phyloP scores from a whole-genome alignment of 2,329 filamentous ascomycete species.

The Didymella keratinophila region DNA sequence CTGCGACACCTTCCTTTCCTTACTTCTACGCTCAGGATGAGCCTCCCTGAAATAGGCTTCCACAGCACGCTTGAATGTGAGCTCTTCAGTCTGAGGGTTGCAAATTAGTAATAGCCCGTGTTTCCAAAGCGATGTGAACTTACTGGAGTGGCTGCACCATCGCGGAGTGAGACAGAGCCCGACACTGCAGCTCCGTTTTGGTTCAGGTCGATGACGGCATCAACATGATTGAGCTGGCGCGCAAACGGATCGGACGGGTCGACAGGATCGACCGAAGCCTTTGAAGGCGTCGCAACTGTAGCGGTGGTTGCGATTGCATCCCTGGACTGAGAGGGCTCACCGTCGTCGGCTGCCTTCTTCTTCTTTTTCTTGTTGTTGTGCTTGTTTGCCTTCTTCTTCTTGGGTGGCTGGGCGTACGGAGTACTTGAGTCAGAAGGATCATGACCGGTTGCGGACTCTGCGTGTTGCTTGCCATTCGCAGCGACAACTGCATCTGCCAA shows the following conservation, averaged over 20 bases:
- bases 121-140: background rate
- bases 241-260: conserved; percentile 10
- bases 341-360: conserved; percentile 2
- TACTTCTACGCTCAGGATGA: background rate
- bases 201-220: conserved; percentile 5
- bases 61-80: conserved; percentile 14
- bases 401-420: background rate
- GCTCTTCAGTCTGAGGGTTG: conserved; percentile 1
- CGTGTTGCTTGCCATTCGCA: background rate
- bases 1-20: conserved; percentile 5
- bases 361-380: conserved; percentile 14
- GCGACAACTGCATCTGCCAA: background rate
- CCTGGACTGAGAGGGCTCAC: background rate
- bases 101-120: background rate
- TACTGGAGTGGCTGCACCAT: background rate
- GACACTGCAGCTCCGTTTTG: background rate
- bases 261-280: background rate
- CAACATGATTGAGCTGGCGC: conserved; percentile 6
- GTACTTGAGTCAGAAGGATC: background rate
- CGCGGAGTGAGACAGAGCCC: background rate
- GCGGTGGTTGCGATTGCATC: background rate
- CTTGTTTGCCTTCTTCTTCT: conserved; percentile 17
- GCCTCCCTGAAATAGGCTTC: conserved; percentile 18
- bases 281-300: background rate
- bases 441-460: background rate